Percentiles rank a stretch among this genome's conserved stretches.
Evolutionary conservation across 768 basidiomycete genomes (phyloP).

Genomic region (Amanita thiersii): DNA sequence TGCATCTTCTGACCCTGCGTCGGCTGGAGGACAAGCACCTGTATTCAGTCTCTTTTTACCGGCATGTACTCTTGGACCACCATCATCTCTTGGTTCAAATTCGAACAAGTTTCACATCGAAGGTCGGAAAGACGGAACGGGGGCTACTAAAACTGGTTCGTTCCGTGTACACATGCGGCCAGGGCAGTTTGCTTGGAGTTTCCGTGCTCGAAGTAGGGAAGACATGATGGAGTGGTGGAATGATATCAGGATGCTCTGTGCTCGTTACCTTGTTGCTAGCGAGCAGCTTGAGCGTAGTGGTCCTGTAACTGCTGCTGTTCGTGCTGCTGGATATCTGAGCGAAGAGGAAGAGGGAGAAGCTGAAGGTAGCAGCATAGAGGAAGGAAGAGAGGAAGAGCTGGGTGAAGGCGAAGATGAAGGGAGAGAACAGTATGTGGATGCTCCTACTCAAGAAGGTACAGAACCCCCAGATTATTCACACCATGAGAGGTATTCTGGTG

Average conservation of each 20-base stretch:
- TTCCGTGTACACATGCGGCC: conserved; percentile 28
- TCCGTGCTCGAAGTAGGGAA: conserved; percentile 82
- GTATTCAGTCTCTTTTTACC: conserved; percentile 88
- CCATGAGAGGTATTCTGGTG: conserved; percentile 27
- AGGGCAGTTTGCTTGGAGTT: conserved; percentile 64
- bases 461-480: conserved; percentile 60
- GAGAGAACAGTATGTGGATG: conserved; percentile 1
- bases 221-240: conserved; percentile 99
- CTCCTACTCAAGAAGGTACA: conserved; percentile 28
- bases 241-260: conserved; percentile 89
- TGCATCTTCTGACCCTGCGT: conserved; percentile 62
- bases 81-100: conserved; percentile 54
- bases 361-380: conserved; percentile 26
- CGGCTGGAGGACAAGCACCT: conserved; percentile 44
- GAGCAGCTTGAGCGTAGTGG: conserved; percentile 91
- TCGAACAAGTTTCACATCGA: conserved; percentile 98
- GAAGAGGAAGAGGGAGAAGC: conserved; percentile 38
- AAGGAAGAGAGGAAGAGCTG: conserved; percentile 36
- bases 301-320: conserved; percentile 87
- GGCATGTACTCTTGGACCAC: conserved; percentile 91
- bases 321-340: conserved; percentile 80
- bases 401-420: conserved; percentile 35
- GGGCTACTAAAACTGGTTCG: conserved; percentile 52
- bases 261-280: conserved; percentile 87
- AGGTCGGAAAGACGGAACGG: conserved; percentile 75